Base-by-base conservation (phyloP, 73 alveolate species). In the Durusdinium trenchii region DNA sequence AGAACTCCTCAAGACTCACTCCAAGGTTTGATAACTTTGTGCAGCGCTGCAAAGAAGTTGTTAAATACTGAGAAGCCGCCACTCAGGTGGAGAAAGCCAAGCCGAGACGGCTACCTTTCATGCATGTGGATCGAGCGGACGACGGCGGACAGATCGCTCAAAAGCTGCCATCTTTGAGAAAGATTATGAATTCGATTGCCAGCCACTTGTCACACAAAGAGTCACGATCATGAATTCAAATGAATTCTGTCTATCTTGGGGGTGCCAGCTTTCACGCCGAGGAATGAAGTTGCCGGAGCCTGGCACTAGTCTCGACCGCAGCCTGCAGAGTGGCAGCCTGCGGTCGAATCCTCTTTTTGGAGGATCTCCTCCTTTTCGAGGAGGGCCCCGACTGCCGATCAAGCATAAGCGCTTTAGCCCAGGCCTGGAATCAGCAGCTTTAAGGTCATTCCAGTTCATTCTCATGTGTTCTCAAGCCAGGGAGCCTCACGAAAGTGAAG, bases 51-150 rank as follows among this genome's bases (percentile, higher is more conserved):
- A n/a, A n/a, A n/a, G n/a, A n/a, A n/a, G n/a, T n/a, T n/a, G n/a
- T n/a, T n/a, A n/a, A n/a, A n/a, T n/a, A n/a, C n/a, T n/a, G n/a
- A n/a, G n/a, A 23, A 60, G 73, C 73, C 73, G 73, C 73, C 73
- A 32, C 81, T 10, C 20, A 84, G 94, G 94, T 84, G 40, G 76
- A 84, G 76, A 84, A 52, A 51, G 54, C 71, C 35, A 38, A 57
- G 62, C 81, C 30, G 90, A 87, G 67, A 30, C 73, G 98, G 98
- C 98, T 91, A 76, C 98, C 98, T 51, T 91, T 91, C 85, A 91
- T 91, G 98, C 78, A 76, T 57, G 84, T 69, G 57, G 98, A 91
- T 57, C 73, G 98, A 48, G 98, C 87, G 38, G 89, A 62, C 32
- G 89, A 91, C 73, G 45, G 98, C 75, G 82, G 62, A 30, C 76